phyloP scores from a whole-genome alignment of 164 flowering plant genomes.

The Warburgia ugandensis region DNA sequence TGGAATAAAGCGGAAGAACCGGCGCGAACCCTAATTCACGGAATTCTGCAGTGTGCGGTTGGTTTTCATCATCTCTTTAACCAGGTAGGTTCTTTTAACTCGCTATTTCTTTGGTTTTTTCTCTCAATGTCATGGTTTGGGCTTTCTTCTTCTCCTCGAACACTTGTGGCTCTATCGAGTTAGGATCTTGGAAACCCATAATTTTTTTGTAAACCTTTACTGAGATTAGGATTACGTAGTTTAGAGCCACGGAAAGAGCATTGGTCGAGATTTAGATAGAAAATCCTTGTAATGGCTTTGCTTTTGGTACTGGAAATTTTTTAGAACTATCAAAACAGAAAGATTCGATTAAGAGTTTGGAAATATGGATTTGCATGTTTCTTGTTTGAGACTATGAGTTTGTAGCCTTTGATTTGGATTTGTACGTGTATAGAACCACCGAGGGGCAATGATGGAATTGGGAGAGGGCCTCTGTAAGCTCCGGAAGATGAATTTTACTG shows the following conservation, averaged over 20 bases:
- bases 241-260: too few relatives aligned
- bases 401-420: background rate
- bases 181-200: too few relatives aligned
- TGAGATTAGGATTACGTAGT: too few relatives aligned
- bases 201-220: too few relatives aligned
- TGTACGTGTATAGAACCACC: slow-evolving; percentile 47
- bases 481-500: slow-evolving; percentile 54
- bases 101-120: background rate
- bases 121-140: background rate
- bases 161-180: too few relatives aligned
- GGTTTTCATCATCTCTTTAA: slow-evolving; percentile 85
- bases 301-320: too few relatives aligned
- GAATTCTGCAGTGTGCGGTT: slow-evolving; percentile 78
- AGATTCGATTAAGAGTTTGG: background rate
- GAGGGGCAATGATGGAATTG: slow-evolving; percentile 93
- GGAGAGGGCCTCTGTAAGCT: slow-evolving; percentile 89
- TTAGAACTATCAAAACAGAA: background rate
- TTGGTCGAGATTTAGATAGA: too few relatives aligned
- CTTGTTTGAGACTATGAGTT: background rate
- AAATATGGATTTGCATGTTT: too few relatives aligned
- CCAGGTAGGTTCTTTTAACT: slow-evolving; percentile 22
- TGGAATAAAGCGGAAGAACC: slow-evolving; percentile 76
- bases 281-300: too few relatives aligned
- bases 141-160: background rate
- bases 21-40: slow-evolving; percentile 56